phyloP scores from a whole-genome alignment of 192 early-diverging fungal genomes.

The Oehlia diaphana region DNA sequence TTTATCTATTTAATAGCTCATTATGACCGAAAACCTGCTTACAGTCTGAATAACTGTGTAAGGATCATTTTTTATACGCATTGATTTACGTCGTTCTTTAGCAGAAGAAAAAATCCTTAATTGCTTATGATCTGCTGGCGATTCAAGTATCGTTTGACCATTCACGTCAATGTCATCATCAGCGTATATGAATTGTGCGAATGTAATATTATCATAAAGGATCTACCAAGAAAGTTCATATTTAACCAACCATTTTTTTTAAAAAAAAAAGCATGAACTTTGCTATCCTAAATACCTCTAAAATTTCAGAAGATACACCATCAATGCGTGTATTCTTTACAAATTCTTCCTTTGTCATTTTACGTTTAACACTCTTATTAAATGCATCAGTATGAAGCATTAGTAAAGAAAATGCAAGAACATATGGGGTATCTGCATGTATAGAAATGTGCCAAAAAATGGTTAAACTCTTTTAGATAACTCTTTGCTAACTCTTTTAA shows the following conservation, averaged over 20 bases:
- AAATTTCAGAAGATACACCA: conserved; percentile 64
- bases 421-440: conserved; percentile 65
- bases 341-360: conserved; percentile 84
- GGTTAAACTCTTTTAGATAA: no score
- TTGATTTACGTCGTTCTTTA: conserved; percentile 31
- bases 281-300: conserved; percentile 52
- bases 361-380: conserved; percentile 75
- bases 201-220: conserved; percentile 61
- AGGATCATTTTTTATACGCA: conserved; percentile 36
- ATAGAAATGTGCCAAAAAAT: background rate
- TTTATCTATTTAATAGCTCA: no score
- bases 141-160: conserved; percentile 35
- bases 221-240: conserved; percentile 34
- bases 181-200: conserved; percentile 56
- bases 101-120: conserved; percentile 14
- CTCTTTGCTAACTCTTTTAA: no score
- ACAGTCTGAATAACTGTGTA: conserved; percentile 48
- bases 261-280: no score
- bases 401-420: conserved; percentile 77
- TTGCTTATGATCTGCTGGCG: conserved; percentile 20
- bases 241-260: background rate
- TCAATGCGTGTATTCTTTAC: conserved; percentile 72
- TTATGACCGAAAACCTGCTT: conserved; percentile 10
- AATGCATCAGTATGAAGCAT: conserved; percentile 87
- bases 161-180: conserved; percentile 52